phyloP scores from a whole-genome alignment of 352 stramenopile species.

The Phytopythium mirpurense region DNA sequence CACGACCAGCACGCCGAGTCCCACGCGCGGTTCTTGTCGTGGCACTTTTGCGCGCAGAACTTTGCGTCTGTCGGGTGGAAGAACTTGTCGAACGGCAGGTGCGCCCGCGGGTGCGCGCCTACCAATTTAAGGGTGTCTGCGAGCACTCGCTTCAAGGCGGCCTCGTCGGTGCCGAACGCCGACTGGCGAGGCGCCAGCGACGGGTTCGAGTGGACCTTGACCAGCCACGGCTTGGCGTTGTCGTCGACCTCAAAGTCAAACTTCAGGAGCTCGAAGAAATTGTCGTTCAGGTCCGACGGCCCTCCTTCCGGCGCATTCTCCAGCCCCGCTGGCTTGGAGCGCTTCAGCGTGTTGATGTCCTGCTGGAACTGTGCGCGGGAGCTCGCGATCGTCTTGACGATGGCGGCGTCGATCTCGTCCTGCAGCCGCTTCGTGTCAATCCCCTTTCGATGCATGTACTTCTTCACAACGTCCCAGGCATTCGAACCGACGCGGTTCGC shows the following conservation, averaged over 20 bases:
- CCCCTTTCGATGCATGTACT: slow-evolving; percentile 46
- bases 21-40: slow-evolving; percentile 50
- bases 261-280: slow-evolving; percentile 94
- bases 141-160: slow-evolving; percentile 57
- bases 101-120: slow-evolving; percentile 56
- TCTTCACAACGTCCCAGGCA: slow-evolving; percentile 61
- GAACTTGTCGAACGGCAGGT: slow-evolving; percentile 54
- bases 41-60: slow-evolving; percentile 64
- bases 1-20: slow-evolving; percentile 76
- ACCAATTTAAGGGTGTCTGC: slow-evolving; percentile 67
- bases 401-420: slow-evolving; percentile 57
- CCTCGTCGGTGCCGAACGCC: slow-evolving; percentile 59
- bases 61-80: slow-evolving; percentile 32
- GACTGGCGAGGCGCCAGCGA: slow-evolving; percentile 45
- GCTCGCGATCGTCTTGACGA: slow-evolving; percentile 57
- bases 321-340: slow-evolving; percentile 4
- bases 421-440: slow-evolving; percentile 62
- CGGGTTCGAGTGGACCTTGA: slow-evolving; percentile 78
- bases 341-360: slow-evolving; percentile 41
- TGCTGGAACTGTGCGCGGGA: slow-evolving; percentile 47
- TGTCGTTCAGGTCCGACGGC: slow-evolving; percentile 39
- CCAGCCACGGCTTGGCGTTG: slow-evolving; percentile 92
- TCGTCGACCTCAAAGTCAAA: slow-evolving; percentile 96
- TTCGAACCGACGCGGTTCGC: slow-evolving; percentile 45
- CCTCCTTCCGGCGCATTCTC: slow-evolving; percentile 16